These are phyloP conservation scores for Annulohypoxylon moriforme DNA, from an alignment of 495 filamentous ascomycete species.

Conservation along the genomic window DNA sequence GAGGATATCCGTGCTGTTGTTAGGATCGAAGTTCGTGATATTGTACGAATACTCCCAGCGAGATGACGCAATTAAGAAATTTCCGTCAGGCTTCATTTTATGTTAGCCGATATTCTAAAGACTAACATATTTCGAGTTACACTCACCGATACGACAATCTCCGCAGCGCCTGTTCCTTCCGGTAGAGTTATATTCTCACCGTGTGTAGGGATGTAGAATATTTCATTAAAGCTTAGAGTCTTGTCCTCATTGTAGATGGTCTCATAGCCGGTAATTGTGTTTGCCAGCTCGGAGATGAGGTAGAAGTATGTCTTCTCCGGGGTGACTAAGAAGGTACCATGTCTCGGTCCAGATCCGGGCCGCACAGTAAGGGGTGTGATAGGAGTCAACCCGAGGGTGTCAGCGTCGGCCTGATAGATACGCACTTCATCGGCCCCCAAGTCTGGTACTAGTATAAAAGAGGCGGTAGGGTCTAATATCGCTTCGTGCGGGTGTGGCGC, in stretches of 20 bases:
- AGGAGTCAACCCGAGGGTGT: constrained; percentile 51
- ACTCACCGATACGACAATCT: constrained; percentile 70
- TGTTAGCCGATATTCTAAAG: constrained; percentile 4
- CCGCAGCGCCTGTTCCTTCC: constrained; percentile 62
- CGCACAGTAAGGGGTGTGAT: constrained; percentile 47
- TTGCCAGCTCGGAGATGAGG: constrained; percentile 70
- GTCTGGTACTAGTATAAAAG: constrained; percentile 75
- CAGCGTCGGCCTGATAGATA: constrained; percentile 66
- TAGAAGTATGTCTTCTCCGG: constrained; percentile 67
- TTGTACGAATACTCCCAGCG: constrained; percentile 66
- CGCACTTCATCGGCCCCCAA: constrained; percentile 77
- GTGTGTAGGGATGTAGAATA: constrained; percentile 59
- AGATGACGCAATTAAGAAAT: constrained; percentile 72
- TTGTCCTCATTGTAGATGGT: constrained; percentile 64
- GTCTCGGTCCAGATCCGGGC: constrained; percentile 73
- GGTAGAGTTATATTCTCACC: constrained; percentile 52
- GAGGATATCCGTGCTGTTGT: constrained; percentile 55
- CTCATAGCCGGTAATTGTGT: constrained; percentile 67
- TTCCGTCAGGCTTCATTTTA: constrained; percentile 62
- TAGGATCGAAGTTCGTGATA: constrained; percentile 57
- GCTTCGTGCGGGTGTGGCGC: constrained; percentile 77
- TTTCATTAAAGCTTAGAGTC: constrained; percentile 58
- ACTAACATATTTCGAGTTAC: not conserved
- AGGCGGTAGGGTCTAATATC: constrained; percentile 74
- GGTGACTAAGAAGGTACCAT: constrained; percentile 68